Evolutionary conservation across 176 grass and related monocot species (phyloP), one percentile per base, ranked within the genome.

Genomic region (Musa troglodytarum): DNA sequence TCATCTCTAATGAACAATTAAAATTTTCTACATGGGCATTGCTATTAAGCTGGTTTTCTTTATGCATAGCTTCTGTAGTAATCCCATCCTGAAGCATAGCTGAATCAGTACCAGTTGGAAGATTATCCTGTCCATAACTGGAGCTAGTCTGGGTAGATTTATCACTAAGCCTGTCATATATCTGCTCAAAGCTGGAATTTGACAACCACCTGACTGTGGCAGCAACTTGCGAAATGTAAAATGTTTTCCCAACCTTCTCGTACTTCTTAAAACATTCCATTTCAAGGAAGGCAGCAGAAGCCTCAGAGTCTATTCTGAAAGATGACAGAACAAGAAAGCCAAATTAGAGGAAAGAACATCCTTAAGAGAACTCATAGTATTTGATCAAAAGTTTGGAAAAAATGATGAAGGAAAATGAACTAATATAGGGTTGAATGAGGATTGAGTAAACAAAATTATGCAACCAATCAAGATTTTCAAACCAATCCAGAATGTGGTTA

Each of bases 161-260:
- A 22, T 73, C 5, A 3, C 69, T 7, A 6, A 97, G 78, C 49
- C 86, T 86, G 43, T 86, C 90, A 11, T 80, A 75, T 66, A 97
- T 91, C 81, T 97, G 88, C 28, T 90, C 74, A 53, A 69, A 80
- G 59, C 72, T 87, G 23, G 87, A 86, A 49, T 90, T 90, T 1
- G 84, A 85, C 16, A 93, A 19, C 94, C 94, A 97, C 57, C 90
- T 83, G 26, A 93, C 68, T 16, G 90, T 97, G n/a, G 94, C 94
- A 1, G 90, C 90, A 62, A 93, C 77, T 82, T 97, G 94, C 19
- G 94, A 97, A 80, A 84, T 97, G 52, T 97, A 97, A 58, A 97
- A 97, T 19, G 86, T 87, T 82, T 83, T 97, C 6, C 88, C 88
- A 26, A 88, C 88, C 80, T 93, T 97, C 66, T 85, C 80, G 69